Base-by-base conservation (phyloP, 1,284 basidiomycete species). In the Termitomyces sp. region DNA sequence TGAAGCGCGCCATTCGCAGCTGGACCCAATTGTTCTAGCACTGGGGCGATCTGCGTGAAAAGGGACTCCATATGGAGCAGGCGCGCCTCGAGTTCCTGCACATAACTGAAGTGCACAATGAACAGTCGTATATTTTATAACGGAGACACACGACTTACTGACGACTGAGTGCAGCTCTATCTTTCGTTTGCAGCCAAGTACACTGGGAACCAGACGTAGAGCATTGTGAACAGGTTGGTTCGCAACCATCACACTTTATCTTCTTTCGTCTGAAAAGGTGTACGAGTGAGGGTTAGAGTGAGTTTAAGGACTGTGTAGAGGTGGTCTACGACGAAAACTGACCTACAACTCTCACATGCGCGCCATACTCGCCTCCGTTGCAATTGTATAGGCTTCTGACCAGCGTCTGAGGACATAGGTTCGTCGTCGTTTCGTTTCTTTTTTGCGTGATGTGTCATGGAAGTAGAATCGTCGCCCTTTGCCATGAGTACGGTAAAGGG, bases 331-430 rank as follows among this genome's bases (percentile, higher is more conserved):
- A 52, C 12, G 61, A 17, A 33, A n/a, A 75, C 82, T 52, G 57
- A 86, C 89, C 90, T 83, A 75, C 90, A 92, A 65, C 83, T 84
- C 74, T 92, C 90, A 72, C 90, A 92, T 67, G 90, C 87, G 59
- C 88, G 73, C 87, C 88, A 88, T 55, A 91, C 85, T 62, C 89
- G 71, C 63, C 89, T 75, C 57, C 89, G 76, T 70, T 90, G 85
- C 34, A 89, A 71, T 73, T 89, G 80, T 60, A 91, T 64, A 61
- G 92, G 83, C 70, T 87, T 88, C 54, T 80, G 70, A 63, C 81
- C 79, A 46, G 73, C 68, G 64, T 89, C 86, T 38, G 67, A 54
- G 31, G 77, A 63, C 39, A 80, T 66, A 17, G 75, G 59, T 31
- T 79, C 80, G 60, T 86, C 84, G 54, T 88, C 86, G 59, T 75